Evolutionary conservation across 2,329 filamentous ascomycete genomes (phyloP).

Genomic region (Pseudogymnoascus sp.): DNA sequence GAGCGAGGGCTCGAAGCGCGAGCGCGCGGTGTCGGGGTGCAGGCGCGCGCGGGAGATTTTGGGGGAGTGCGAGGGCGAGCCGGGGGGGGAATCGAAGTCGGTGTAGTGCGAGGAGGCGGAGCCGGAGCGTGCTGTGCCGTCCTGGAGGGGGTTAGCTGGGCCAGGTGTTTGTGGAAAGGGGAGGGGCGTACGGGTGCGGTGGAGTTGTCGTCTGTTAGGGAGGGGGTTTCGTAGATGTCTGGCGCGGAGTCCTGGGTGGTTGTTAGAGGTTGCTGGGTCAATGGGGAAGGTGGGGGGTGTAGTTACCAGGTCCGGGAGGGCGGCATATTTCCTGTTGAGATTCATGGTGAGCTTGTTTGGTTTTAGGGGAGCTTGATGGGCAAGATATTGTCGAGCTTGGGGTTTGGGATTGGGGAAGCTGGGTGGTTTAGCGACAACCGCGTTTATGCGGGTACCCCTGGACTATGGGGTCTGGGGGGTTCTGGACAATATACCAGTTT

Average conservation of each 20-base stretch:
- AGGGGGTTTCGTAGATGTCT: constrained; percentile 94
- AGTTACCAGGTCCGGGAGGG: constrained; percentile 65
- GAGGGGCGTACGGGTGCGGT: constrained; percentile 60
- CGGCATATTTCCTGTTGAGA: constrained; percentile 73
- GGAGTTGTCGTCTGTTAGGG: constrained; percentile 81
- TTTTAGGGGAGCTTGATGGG: not conserved
- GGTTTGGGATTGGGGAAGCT: not conserved
- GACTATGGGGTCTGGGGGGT: not conserved
- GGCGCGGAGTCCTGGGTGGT: constrained; percentile 69
- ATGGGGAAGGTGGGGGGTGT: not conserved
- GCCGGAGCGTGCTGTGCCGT: constrained; percentile 41
- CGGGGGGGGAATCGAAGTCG: constrained; percentile 54
- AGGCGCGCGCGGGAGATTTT: constrained; percentile 66
- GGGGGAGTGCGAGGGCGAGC: constrained; percentile 44
- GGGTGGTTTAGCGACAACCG: constrained; percentile 5
- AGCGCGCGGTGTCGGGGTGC: constrained; percentile 69
- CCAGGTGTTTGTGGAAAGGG: not conserved
- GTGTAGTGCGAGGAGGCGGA: constrained; percentile 48
- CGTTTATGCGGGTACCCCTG: not conserved
- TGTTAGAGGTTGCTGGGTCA: constrained; percentile 13
- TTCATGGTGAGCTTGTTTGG: constrained; percentile 45
- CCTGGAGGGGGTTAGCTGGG: constrained; percentile 16
- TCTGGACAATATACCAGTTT: not conserved
- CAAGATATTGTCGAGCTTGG: not conserved
- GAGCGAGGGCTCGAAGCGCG: constrained; percentile 64